These are phyloP conservation scores for Pleurotus ostreatus DNA, from an alignment of 768 basidiomycete species.

Conservation along the genomic window DNA sequence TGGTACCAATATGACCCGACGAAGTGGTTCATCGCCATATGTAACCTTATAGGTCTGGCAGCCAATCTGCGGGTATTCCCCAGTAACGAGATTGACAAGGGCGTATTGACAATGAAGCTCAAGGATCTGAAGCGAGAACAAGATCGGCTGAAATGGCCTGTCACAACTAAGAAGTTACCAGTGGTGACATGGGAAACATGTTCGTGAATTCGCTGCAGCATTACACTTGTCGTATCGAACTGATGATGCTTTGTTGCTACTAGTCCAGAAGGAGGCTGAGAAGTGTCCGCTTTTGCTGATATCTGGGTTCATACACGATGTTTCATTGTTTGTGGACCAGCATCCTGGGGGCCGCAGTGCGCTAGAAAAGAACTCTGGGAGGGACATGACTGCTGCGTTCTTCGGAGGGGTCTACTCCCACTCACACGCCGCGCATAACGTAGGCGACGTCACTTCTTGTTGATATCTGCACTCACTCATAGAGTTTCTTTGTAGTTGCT, in stretches of 20 bases:
- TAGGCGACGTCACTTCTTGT: constrained; percentile 25
- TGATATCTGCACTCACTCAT: background rate
- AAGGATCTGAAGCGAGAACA: constrained; percentile 65
- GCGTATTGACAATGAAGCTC: constrained; percentile 78
- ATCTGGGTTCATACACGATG: constrained; percentile 86
- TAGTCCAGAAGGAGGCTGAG: constrained; percentile 68
- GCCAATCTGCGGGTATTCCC: constrained; percentile 81
- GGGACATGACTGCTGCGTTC: constrained; percentile 81
- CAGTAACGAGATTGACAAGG: constrained; percentile 83
- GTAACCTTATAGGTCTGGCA: constrained; percentile 65
- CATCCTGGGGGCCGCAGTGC: constrained; percentile 76
- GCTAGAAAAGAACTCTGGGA: constrained; percentile 61
- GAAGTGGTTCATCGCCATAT: constrained; percentile 88
- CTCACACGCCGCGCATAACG: constrained; percentile 80
- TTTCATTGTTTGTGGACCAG: constrained; percentile 63
- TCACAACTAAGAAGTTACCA: constrained; percentile 54
- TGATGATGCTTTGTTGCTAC: background rate
- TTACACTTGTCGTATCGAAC: background rate
- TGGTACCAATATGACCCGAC: constrained; percentile 93
- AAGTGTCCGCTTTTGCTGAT: constrained; percentile 65
- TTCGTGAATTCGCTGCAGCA: constrained; percentile 29
- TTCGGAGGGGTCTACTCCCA: constrained; percentile 83
- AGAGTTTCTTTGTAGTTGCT: constrained; percentile 41
- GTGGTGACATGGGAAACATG: constrained; percentile 81
- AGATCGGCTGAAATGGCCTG: constrained; percentile 62